phyloP scores from a whole-genome alignment of 441 rosid genomes.

The Syzygium malaccense region DNA sequence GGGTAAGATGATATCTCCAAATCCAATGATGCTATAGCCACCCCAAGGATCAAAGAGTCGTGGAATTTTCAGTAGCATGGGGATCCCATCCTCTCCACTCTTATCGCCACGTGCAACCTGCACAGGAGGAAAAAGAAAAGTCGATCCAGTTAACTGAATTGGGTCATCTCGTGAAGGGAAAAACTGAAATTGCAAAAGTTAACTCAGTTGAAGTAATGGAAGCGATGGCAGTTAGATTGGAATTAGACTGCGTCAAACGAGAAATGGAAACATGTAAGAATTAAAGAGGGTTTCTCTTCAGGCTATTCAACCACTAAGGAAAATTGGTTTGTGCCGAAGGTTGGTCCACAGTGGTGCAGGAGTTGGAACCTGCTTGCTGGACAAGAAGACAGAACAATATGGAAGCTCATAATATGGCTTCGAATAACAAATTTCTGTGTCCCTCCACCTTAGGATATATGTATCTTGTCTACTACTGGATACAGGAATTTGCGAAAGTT shows the following conservation, averaged over 20 bases:
- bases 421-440: background rate
- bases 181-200: background rate
- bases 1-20: constrained; percentile 71
- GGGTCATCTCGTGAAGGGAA: background rate
- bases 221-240: background rate
- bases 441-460: background rate
- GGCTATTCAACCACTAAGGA: background rate
- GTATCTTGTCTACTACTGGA: background rate
- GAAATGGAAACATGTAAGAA: background rate
- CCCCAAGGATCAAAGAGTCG: constrained; percentile 87
- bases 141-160: background rate
- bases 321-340: background rate
- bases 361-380: background rate
- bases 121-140: background rate
- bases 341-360: background rate
- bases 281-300: background rate
- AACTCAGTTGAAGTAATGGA: background rate
- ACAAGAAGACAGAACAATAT: background rate
- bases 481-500: background rate
- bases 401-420: background rate
- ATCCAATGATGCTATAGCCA: constrained; percentile 74
- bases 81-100: constrained; percentile 78
- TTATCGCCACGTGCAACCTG: constrained; percentile 82
- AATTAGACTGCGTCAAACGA: background rate
- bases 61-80: constrained; percentile 73